These are phyloP conservation scores for Vitis hybrid DNA, from an alignment of 177 flowering plant genomes.

Conservation along the genomic window DNA sequence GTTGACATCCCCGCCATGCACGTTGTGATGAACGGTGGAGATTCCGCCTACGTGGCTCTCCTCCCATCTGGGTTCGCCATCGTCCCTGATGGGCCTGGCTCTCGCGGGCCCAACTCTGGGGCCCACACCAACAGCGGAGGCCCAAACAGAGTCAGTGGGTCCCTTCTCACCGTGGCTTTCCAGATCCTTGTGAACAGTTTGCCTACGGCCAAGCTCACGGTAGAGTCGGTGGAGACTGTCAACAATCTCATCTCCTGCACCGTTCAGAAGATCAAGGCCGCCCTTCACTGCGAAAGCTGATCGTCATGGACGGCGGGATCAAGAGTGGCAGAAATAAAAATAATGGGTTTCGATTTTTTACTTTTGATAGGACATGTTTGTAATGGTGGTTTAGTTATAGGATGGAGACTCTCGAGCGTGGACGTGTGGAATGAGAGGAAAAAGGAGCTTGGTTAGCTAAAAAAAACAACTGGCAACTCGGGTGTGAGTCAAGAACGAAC, in stretches of 20 bases:
- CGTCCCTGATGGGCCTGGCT: conserved; percentile 66
- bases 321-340: neutral
- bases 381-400: conserved; percentile 2
- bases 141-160: conserved; percentile 46
- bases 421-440: neutral
- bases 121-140: conserved; percentile 16
- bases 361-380: neutral
- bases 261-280: conserved; percentile 83
- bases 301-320: neutral
- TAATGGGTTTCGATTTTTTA: neutral
- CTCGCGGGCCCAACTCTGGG: conserved; percentile 21
- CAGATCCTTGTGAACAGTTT: conserved; percentile 80
- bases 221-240: conserved; percentile 90
- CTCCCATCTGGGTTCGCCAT: conserved; percentile 88
- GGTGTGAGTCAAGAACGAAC: conserved; percentile 99
- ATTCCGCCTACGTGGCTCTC: conserved; percentile 83
- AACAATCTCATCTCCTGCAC: conserved; percentile 89
- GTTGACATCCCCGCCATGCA: conserved; percentile 94
- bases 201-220: conserved; percentile 84
- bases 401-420: neutral
- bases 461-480: neutral
- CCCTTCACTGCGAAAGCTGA: conserved; percentile 75
- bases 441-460: neutral
- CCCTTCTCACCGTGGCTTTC: conserved; percentile 81
- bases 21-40: conserved; percentile 89